Percentiles rank a stretch among this genome's conserved stretches.
These are phyloP conservation scores for Apiospora sp. DNA, from an alignment of 2,329 filamentous ascomycete species.

Conservation along the genomic window DNA sequence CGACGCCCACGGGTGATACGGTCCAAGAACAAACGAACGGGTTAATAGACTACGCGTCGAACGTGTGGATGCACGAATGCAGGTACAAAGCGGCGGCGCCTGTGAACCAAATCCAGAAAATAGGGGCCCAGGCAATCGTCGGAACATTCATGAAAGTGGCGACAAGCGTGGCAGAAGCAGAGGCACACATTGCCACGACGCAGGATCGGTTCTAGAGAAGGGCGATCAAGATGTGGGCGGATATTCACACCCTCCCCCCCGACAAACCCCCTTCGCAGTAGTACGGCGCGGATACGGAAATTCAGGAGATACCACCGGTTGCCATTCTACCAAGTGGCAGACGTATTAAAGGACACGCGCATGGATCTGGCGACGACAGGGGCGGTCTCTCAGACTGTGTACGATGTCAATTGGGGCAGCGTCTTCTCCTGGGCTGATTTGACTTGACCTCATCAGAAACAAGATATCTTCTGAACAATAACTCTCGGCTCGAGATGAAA, in stretches of 20 bases:
- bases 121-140: conserved; percentile 33
- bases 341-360: not conserved
- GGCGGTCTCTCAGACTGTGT: not conserved
- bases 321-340: no score
- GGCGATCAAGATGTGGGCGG: conserved; percentile 32
- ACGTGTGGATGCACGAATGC: conserved; percentile 5
- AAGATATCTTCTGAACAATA: no score
- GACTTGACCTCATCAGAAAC: no score
- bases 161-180: conserved; percentile 33
- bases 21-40: not conserved
- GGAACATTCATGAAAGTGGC: conserved; percentile 36
- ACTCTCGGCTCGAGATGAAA: no score
- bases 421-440: not conserved
- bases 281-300: no score
- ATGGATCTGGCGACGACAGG: not conserved
- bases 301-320: no score
- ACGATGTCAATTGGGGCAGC: conserved; percentile 1
- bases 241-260: conserved; percentile 32
- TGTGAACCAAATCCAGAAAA: conserved; percentile 25
- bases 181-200: conserved; percentile 33
- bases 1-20: not conserved
- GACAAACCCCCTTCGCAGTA: conserved; percentile 29
- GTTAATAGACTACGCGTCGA: conserved; percentile 10
- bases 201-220: conserved; percentile 27
- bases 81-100: no score